Conservation (phyloP, 257 asterid genomes). For the Penstemon davidsonii region DNA sequence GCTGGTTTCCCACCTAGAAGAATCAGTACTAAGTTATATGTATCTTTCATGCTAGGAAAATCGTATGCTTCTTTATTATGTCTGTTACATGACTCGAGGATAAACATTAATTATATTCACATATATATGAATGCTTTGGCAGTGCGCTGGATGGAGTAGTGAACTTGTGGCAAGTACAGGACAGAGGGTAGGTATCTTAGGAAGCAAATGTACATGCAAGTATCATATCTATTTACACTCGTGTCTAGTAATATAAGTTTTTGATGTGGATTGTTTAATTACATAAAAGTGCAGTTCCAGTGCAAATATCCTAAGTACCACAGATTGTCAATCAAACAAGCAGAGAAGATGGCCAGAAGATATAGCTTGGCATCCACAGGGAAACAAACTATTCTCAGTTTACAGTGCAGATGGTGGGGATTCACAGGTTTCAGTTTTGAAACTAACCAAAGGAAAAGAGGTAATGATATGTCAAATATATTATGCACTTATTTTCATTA, state of each 20-base stretch:
- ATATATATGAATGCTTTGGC: conserved; percentile 34
- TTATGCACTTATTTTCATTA: too few species aligned
- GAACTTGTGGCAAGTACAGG: conserved; percentile 85
- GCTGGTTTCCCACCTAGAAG: not conserved
- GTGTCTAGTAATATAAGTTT: conserved; percentile 7
- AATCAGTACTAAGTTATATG: too few species aligned
- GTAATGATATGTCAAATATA: conserved; percentile 28
- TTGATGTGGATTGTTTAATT: conserved; percentile 23
- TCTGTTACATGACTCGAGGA: too few species aligned
- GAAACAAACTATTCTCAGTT: conserved; percentile 68
- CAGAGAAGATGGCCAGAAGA: conserved; percentile 97
- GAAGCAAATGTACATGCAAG: conserved; percentile 20
- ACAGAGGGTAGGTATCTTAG: conserved; percentile 61
- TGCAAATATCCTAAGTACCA: conserved; percentile 61
- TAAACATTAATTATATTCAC: not conserved
- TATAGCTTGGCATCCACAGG: conserved; percentile 94
- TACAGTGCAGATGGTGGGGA: conserved; percentile 81
- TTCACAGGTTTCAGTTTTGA: conserved; percentile 75
- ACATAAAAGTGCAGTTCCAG: conserved; percentile 55
- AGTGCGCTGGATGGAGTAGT: conserved; percentile 93
- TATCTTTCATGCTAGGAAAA: too few species aligned
- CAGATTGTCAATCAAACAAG: conserved; percentile 70
- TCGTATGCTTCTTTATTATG: too few species aligned
- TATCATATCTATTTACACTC: not conserved
- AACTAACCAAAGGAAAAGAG: conserved; percentile 63